phyloP scores from a whole-genome alignment of 352 stramenopile species.

The Globisporangium iwayamae region DNA sequence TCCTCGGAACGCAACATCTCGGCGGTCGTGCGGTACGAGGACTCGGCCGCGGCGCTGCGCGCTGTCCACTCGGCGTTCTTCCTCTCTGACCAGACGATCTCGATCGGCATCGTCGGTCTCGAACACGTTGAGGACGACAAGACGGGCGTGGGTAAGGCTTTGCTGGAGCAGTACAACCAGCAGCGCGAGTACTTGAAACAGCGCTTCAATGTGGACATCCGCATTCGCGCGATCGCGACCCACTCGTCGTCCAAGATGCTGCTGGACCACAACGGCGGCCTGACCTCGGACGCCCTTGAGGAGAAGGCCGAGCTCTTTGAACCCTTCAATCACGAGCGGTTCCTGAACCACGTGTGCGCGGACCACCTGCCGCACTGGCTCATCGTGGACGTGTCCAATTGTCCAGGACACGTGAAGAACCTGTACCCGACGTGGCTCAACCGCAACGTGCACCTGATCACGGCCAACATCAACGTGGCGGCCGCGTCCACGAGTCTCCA shows the following conservation, averaged over 20 bases:
- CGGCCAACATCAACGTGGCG: conserved; percentile 89
- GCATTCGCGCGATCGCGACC: conserved; percentile 72
- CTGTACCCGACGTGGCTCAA: conserved; percentile 90
- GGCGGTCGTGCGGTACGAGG: conserved; percentile 85
- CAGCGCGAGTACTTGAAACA: conserved; percentile 79
- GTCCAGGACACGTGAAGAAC: conserved; percentile 66
- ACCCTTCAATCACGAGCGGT: conserved; percentile 59
- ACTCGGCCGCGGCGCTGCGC: conserved; percentile 90
- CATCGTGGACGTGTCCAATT: conserved; percentile 93
- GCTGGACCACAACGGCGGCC: conserved; percentile 57
- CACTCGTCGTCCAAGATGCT: conserved; percentile 60
- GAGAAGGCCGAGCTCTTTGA: conserved; percentile 20
- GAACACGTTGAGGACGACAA: conserved; percentile 47
- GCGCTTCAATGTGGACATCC: conserved; percentile 85
- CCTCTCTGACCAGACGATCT: conserved; percentile 90
- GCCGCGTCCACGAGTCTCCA: conserved; percentile 70
- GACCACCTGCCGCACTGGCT: conserved; percentile 91
- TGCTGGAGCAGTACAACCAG: conserved; percentile 87
- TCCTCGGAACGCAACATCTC: conserved; percentile 95
- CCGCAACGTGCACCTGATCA: conserved; percentile 91
- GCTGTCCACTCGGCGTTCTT: conserved; percentile 95
- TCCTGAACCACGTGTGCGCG: conserved; percentile 76
- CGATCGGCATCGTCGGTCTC: conserved; percentile 89
- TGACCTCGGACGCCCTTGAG: conserved; percentile 40
- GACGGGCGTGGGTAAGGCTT: conserved; percentile 69